Base-by-base conservation (phyloP, 1,284 basidiomycete genomes). In the Naganishia sp. region DNA sequence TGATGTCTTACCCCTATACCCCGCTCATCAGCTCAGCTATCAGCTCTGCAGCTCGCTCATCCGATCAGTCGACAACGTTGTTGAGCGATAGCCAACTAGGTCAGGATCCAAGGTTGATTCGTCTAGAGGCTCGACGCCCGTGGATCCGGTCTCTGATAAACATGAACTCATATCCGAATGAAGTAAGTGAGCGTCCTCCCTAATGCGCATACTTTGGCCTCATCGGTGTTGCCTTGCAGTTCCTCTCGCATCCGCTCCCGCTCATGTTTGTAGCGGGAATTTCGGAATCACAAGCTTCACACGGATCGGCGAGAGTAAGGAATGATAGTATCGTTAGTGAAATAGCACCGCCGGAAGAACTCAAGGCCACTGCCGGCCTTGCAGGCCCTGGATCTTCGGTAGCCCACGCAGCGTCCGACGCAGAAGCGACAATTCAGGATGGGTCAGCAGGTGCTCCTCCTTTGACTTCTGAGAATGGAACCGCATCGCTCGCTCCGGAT, bases 261-360 rank as follows among this genome's bases (percentile, higher is more conserved):
- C 86, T 95, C 57, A 90, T 96, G 89, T 95, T 95, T 75, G 88
- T 94, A 35, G 91, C 91, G 28, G 93, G 94, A 0, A 84, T 96
- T 43, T 87, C 87, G 15, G 67, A 76, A 50, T 66, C 73, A 68
- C n/a, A 53, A 23, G 25, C 53, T 13, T 39, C 35, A 18, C 18
- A 54, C 23, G 39, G 53, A 28, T 43, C 62, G 15, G 47, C 70
- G 11, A 50, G 49, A 41, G 11, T 21, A 5, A 17, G 53, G 46
- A 49, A 43, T 45, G 63, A 64, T n/a, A 64, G 52, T 13, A 21
- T 56, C 13, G 35, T 49, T 2, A 56, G 54, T 9, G 65, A 54
- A 42, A n/a, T 11, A 7, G 42, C 50, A 61, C 10, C 13, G 35
- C 35, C 35, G 35, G 4, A 39, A 2, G 35, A 49, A 35, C 21